Evolutionary conservation across 202 grass and related monocot species (phyloP).

Genomic region (Dendrocalamus latiflorus): DNA sequence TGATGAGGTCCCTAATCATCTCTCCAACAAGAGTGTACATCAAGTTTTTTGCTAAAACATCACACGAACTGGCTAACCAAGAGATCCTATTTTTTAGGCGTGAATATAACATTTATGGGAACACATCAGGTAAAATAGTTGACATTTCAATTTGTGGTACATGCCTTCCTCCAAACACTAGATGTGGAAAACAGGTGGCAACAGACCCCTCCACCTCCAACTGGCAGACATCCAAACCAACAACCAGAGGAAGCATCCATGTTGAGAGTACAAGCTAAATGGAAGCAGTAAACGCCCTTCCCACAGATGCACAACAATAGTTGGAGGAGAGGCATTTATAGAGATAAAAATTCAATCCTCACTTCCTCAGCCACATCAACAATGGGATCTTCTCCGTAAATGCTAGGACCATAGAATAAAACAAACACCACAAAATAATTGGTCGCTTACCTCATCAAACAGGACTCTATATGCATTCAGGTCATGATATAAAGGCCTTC

Average conservation of each 20-base stretch:
- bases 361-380: background rate
- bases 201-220: background rate
- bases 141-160: background rate
- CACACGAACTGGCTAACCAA: background rate
- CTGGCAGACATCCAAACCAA: background rate
- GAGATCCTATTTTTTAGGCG: background rate
- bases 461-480: slow-evolving; percentile 90
- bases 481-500: slow-evolving; percentile 83
- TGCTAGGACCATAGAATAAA: background rate
- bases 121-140: background rate
- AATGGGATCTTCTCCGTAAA: background rate
- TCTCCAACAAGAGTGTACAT: background rate
- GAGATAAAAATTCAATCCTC: background rate
- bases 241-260: background rate
- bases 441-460: slow-evolving; percentile 68
- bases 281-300: background rate
- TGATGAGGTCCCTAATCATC: background rate
- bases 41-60: background rate
- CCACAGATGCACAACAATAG: background rate
- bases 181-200: background rate
- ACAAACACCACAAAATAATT: background rate
- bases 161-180: background rate
- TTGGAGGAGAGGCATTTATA: background rate
- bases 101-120: background rate
- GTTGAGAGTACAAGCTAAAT: background rate